Evolutionary conservation across 2,329 filamentous ascomycete species (phyloP).

Genomic region (Bisporella sp.): DNA sequence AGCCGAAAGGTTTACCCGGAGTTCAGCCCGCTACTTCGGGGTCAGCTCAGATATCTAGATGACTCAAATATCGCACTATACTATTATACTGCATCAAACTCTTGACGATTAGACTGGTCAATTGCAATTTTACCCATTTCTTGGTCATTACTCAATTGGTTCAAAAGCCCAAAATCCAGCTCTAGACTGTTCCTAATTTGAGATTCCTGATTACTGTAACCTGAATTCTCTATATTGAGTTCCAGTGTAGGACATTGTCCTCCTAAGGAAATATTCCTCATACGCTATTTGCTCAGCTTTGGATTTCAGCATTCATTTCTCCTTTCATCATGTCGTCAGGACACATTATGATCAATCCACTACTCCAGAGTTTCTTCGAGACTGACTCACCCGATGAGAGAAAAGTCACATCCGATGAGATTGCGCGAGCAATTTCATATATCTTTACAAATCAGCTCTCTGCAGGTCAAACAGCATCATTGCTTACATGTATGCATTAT

Average conservation of each 20-base stretch:
- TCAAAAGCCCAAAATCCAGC: too few species aligned
- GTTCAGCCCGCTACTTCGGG: too few species aligned
- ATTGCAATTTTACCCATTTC: too few species aligned
- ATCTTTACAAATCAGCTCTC: conserved; percentile 89
- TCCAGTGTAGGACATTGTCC: background rate
- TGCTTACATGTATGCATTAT: conserved; percentile 89
- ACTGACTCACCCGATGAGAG: conserved; percentile 29
- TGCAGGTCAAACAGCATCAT: conserved; percentile 78
- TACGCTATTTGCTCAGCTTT: too few species aligned
- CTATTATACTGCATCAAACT: too few species aligned
- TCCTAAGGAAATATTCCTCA: background rate
- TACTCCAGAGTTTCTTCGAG: conserved; percentile 58
- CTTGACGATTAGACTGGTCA: too few species aligned
- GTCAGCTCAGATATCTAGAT: too few species aligned
- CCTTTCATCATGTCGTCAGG: conserved; percentile 12
- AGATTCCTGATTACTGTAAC: background rate
- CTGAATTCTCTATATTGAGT: background rate
- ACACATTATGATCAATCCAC: conserved; percentile 48
- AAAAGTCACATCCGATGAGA: conserved; percentile 66
- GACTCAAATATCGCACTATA: too few species aligned
- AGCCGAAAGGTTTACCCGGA: too few species aligned
- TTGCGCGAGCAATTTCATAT: conserved; percentile 81
- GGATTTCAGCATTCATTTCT: too few species aligned
- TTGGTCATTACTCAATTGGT: too few species aligned
- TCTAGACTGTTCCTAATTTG: too few species aligned